Evolutionary conservation across 2,329 filamentous ascomycete genomes (phyloP).

Genomic region (Helotiales sp.): DNA sequence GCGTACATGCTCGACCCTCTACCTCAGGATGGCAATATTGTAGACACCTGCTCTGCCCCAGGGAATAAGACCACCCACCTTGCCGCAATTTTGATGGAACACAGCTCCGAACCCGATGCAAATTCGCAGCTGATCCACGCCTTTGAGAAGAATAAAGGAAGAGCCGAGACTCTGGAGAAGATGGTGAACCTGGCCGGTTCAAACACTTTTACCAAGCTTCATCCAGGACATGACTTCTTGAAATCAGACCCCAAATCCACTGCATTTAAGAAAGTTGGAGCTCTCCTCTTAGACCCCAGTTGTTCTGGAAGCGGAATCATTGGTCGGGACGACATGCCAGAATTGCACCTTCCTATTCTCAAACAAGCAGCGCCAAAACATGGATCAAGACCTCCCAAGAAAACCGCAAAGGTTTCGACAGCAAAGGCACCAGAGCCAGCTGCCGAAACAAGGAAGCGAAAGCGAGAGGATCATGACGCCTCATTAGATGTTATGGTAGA

Average conservation of each 20-base stretch:
- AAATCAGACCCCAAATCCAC: constrained; percentile 68
- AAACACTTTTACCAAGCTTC: constrained; percentile 67
- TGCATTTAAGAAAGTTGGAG: constrained; percentile 72
- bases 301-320: constrained; percentile 97
- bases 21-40: constrained; percentile 71
- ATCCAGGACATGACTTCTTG: constrained; percentile 80
- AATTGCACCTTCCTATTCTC: constrained; percentile 61
- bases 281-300: constrained; percentile 87
- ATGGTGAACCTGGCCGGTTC: constrained; percentile 85
- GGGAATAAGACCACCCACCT: constrained; percentile 98
- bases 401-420: constrained; percentile 20
- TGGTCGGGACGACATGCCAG: constrained; percentile 78
- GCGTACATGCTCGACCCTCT: constrained; percentile 80
- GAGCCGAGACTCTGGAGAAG: constrained; percentile 77
- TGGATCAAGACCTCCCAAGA: constrained; percentile 41
- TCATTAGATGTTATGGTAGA: constrained; percentile 50
- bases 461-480: constrained; percentile 39
- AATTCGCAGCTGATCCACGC: constrained; percentile 65
- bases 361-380: constrained; percentile 30
- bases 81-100: constrained; percentile 68
- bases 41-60: constrained; percentile 94
- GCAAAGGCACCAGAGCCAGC: constrained; percentile 29
- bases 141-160: constrained; percentile 75
- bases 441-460: constrained; percentile 38
- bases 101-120: constrained; percentile 41